Evolutionary conservation across 139 green algal genomes (phyloP), one percentile per base, ranked within the genome.

Genomic region (Gonium pectorale): DNA sequence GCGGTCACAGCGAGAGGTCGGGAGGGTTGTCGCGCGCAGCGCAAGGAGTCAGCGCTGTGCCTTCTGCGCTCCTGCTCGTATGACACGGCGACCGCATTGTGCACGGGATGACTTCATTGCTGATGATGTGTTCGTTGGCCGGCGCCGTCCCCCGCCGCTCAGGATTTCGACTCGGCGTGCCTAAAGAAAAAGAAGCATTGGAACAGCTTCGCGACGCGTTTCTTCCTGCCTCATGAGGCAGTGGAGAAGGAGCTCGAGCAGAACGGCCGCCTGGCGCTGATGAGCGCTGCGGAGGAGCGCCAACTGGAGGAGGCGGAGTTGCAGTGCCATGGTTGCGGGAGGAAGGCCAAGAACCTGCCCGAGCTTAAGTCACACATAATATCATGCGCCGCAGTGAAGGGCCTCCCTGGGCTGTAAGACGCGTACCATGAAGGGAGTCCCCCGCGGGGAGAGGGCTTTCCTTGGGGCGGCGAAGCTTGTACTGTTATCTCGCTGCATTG

Each of bases 151-250:
- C n/a, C n/a, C n/a, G n/a, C n/a, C 19, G 72, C 59, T 80, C 63
- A 81, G 44, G 93, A 96, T 67, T 89, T 91, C 26, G 62, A 83
- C 60, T 86, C 91, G 4, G 35, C 80, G 4, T 59, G 24, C 26
- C 80, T 98, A 31, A 98, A 97, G 89, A 90, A 89, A 75, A 98
- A 97, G 87, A 92, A 94, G 72, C 96, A 98, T 73, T 98, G 90
- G 88, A 95, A 94, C 81, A 91, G 67, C 60, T 98, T 98, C 88
- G 94, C 94, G 13, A 88, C 79, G 3, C 44, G 73, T 21, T 91
- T 93, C 38, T 98, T 98, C 83, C 38, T 93, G 80, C 31, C 85
- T 2, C 49, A 94, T 0, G 75, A 84, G 3, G 49, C 86, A 19
- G 89, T 95, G 24, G 17, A 88, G 44, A 11, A 0, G 2, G 43